These are phyloP conservation scores for Taphrina deformans DNA, from an alignment of 1,139 yeast species.

Conservation along the genomic window DNA sequence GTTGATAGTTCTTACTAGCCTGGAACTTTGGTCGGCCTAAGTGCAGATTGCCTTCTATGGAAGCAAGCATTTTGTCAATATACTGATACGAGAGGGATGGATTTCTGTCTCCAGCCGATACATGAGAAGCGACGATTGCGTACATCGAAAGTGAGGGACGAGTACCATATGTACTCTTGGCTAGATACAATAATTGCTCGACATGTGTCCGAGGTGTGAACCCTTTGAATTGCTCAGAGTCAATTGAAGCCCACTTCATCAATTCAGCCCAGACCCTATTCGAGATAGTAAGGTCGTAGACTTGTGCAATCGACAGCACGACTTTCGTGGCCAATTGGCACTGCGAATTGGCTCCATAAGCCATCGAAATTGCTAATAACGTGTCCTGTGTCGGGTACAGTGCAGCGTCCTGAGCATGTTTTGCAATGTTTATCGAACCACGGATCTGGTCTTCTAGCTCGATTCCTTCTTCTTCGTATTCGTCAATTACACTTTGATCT, in stretches of 20 bases:
- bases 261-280: constrained; percentile 11
- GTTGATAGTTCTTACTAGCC: neutral
- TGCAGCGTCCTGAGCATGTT: neutral
- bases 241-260: constrained; percentile 13
- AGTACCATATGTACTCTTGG: neutral
- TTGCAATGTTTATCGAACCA: neutral
- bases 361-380: neutral
- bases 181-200: neutral
- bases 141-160: constrained; percentile 18
- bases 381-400: constrained; percentile 17
- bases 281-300: constrained; percentile 4
- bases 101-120: neutral
- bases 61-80: constrained; percentile 4
- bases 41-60: neutral
- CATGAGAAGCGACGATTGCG: neutral
- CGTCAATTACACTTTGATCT: constrained; percentile 13
- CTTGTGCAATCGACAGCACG: neutral
- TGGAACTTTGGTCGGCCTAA: neutral
- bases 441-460: neutral
- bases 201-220: constrained; percentile 4
- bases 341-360: constrained; percentile 20
- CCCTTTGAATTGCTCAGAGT: neutral
- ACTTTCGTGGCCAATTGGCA: neutral
- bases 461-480: constrained; percentile 20
- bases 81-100: neutral